Base-by-base conservation (phyloP, 2,329 filamentous ascomycete genomes). In the Calonectria ilicicola region DNA sequence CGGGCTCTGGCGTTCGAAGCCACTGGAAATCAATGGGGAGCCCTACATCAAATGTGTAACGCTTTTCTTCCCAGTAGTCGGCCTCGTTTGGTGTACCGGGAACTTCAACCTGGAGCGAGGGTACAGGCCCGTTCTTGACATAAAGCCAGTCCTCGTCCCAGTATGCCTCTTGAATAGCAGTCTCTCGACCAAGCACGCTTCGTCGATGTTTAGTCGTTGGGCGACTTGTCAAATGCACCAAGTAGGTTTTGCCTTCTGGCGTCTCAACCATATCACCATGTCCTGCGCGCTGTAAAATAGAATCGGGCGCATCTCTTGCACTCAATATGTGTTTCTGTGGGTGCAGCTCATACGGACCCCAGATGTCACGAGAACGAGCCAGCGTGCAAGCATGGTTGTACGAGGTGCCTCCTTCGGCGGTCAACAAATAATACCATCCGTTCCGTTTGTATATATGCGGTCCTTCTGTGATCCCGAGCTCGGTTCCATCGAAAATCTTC, bases 91-190 rank as follows among this genome's bases (percentile, higher is more conserved):
- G 83, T 0, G 79, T 79, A 0, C 83, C 88, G 0, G 87, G 88
- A 0, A 91, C 81, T 15, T 90, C 87, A 44, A 91, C 88, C 63
- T 84, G 80, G 3, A 92, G 83, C 1, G 87, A 89, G 1, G 89
- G 89, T 10, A 89, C 84, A 0, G 89, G 89, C 0, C 90, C 90
- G 65, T 89, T 84, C 80, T 91, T 91, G 46, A 92, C 84, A 73
- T 91, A 91, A 3, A 92, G 84, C 91, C 91, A 92, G 76, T 90
- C 90, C 53, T 92, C 88, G 14, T 89, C 83, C 91, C 91, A 92
- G 78, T 86, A 88, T 0, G 87, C 89, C 75, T 91, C 89, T 76
- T 92, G 91, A 21, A 92, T 89, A 1, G 84, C 84, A 0, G 89
- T 91, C 80, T 91, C 89, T 58, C 89, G 85, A 5, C 89, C 89